Evolutionary conservation across 2,329 filamentous ascomycete genomes (phyloP).

Genomic region (Cladorrhinum sp.): DNA sequence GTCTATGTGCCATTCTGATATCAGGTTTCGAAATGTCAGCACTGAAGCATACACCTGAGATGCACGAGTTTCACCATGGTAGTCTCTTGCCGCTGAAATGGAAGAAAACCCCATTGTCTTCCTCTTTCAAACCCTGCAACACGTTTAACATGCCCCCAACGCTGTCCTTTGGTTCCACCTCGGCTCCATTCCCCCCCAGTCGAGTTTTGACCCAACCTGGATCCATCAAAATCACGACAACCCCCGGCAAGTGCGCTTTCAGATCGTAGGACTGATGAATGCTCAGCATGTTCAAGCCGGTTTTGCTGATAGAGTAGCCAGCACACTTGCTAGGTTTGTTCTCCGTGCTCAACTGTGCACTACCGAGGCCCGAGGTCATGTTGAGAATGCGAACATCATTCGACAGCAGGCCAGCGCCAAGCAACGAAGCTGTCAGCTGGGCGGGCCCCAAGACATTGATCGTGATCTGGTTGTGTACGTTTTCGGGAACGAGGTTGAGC

Average conservation of each 20-base stretch:
- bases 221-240: slow-evolving; percentile 32
- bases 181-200: slow-evolving; percentile 32
- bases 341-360: slow-evolving; percentile 31
- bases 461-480: slow-evolving; percentile 39
- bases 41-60: too few species aligned
- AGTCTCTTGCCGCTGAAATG: slow-evolving; percentile 22
- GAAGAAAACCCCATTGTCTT: slow-evolving; percentile 32
- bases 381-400: slow-evolving; percentile 36
- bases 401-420: slow-evolving; percentile 28
- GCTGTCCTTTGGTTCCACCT: slow-evolving; percentile 30
- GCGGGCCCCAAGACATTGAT: slow-evolving; percentile 48
- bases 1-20: too few species aligned
- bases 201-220: slow-evolving; percentile 37
- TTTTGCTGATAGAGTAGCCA: slow-evolving; percentile 36
- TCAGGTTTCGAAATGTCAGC: too few species aligned
- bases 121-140: slow-evolving; percentile 64
- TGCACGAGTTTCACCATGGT: slow-evolving; percentile 32
- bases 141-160: slow-evolving; percentile 64
- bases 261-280: slow-evolving; percentile 30
- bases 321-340: slow-evolving; percentile 31
- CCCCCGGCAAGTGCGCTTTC: slow-evolving; percentile 25
- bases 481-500: slow-evolving; percentile 37
- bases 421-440: slow-evolving; percentile 40
- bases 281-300: slow-evolving; percentile 35
- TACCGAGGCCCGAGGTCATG: slow-evolving; percentile 41